Conservation (phyloP, 208 protist species). For the Trypanosomatidae sp. region DNA sequence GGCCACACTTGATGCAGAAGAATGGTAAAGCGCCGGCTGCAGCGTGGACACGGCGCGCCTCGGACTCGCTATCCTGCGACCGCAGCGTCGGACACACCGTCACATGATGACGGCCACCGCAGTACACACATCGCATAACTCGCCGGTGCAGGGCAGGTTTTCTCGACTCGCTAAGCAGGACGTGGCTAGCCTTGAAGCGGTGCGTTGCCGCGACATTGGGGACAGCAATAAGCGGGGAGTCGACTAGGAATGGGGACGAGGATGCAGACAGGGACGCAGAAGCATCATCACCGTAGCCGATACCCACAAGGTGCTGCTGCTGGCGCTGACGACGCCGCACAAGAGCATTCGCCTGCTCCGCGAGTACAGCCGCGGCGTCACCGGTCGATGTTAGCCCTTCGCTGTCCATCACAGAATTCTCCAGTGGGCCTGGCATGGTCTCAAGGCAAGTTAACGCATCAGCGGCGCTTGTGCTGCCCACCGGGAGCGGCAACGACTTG, state of each 20-base stretch:
- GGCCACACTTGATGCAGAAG: constrained; percentile 75
- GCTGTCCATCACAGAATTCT: constrained; percentile 13
- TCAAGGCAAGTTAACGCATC: no score
- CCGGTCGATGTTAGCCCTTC: constrained; percentile 15
- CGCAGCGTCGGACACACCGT: constrained; percentile 59
- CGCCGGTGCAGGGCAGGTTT: constrained; percentile 67
- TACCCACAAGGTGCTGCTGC: not conserved
- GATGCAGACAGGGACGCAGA: not conserved
- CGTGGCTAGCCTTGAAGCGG: constrained; percentile 38
- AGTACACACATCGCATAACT: constrained; percentile 78
- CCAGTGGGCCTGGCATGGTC: not conserved
- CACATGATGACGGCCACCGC: constrained; percentile 74
- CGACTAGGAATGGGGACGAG: not conserved
- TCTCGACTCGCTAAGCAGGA: constrained; percentile 35
- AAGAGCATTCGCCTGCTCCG: constrained; percentile 1
- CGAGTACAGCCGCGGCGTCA: constrained; percentile 22
- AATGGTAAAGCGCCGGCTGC: constrained; percentile 2
- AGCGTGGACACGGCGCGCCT: not conserved
- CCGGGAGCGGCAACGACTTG: not conserved
- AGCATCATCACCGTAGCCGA: not conserved
- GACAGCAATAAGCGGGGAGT: constrained; percentile 36
- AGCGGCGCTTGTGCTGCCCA: not conserved
- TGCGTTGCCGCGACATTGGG: constrained; percentile 51
- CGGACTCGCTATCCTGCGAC: constrained; percentile 9
- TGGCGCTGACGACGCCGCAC: constrained; percentile 5